Evolutionary conservation across 495 filamentous ascomycete genomes (phyloP).

Genomic region (Hypoxylon rickii): DNA sequence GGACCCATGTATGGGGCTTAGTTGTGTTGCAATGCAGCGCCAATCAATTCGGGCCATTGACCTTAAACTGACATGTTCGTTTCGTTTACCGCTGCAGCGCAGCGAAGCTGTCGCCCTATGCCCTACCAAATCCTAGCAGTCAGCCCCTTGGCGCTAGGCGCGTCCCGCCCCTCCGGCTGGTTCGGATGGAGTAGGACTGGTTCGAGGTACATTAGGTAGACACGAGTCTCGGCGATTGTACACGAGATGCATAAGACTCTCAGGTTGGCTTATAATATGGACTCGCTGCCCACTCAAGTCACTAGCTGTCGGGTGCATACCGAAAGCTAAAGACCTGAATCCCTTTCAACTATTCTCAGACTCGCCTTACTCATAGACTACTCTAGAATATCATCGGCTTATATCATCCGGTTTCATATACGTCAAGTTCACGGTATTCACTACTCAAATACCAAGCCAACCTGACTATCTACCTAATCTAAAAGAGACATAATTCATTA

Average conservation of each 20-base stretch:
- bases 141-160: neutral
- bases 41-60: slow-evolving; percentile 7
- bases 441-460: no score
- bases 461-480: no score
- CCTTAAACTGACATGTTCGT: neutral
- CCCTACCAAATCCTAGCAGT: slow-evolving; percentile 12
- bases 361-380: no score
- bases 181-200: slow-evolving; percentile 3
- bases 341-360: no score
- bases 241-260: neutral
- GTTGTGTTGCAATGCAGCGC: slow-evolving; percentile 6
- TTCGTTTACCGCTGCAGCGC: slow-evolving; percentile 18
- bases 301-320: neutral
- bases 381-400: no score
- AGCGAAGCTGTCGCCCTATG: neutral
- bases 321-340: neutral
- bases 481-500: no score
- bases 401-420: no score
- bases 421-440: no score
- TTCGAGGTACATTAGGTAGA: no score
- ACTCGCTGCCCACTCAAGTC: neutral
- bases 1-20: neutral
- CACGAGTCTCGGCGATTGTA: slow-evolving; percentile 1
- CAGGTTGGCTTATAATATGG: neutral
- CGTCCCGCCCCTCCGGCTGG: slow-evolving; percentile 3